These are phyloP conservation scores for Trichosporon ovoides DNA, from an alignment of 1,284 basidiomycete genomes.

Conservation along the genomic window DNA sequence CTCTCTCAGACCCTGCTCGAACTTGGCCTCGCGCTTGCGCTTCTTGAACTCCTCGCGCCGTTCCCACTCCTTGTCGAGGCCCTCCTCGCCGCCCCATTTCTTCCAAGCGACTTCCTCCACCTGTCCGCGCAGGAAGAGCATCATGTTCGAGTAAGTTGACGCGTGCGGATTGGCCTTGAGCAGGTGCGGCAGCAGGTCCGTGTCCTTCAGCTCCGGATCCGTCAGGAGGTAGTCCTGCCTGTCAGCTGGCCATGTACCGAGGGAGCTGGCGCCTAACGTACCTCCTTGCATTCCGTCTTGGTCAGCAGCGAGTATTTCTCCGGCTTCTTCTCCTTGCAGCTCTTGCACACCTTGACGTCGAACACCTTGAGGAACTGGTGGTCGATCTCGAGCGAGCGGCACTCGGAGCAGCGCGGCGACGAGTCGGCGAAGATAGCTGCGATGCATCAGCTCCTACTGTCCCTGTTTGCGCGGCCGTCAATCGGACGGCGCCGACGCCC, in stretches of 20 bases:
- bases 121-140: conserved; percentile 91
- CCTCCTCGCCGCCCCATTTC: conserved; percentile 94
- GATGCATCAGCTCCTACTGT: neutral
- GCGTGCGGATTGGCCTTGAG: conserved; percentile 96
- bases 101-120: conserved; percentile 96
- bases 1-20: conserved; percentile 76
- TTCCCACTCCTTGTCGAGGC: conserved; percentile 82
- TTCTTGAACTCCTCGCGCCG: conserved; percentile 75
- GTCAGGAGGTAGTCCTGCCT: conserved; percentile 80
- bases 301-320: conserved; percentile 93
- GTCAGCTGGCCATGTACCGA: no score
- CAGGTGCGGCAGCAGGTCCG: conserved; percentile 85
- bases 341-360: conserved; percentile 75
- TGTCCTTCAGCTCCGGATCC: conserved; percentile 85
- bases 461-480: neutral
- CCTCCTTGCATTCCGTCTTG: conserved; percentile 98
- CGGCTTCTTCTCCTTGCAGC: conserved; percentile 79
- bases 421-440: conserved; percentile 53
- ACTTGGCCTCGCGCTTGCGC: conserved; percentile 87
- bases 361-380: conserved; percentile 71
- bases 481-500: neutral
- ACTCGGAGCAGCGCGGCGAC: conserved; percentile 79
- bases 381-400: conserved; percentile 77
- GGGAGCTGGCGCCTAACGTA: conserved; percentile 41
- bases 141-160: conserved; percentile 97